Conservation (phyloP, 805 yeast species). For the Yamadazyma paraphyllophila region DNA sequence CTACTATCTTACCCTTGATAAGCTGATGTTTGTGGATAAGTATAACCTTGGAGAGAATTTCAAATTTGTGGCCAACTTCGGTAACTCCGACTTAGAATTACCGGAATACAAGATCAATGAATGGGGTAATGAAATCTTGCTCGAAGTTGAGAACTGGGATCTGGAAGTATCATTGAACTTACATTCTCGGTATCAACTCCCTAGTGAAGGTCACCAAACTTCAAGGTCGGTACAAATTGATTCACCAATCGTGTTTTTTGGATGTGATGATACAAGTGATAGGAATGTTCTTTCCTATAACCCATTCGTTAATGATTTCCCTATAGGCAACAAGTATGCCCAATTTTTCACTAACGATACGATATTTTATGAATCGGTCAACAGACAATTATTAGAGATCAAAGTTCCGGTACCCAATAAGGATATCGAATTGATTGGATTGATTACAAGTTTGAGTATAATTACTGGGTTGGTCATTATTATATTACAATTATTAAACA, state of each 20-base stretch:
- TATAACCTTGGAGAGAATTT: constrained; percentile 31
- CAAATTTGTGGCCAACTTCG: constrained; percentile 25
- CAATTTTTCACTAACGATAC: constrained; percentile 39
- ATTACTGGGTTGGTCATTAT: constrained; percentile 12
- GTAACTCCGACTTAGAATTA: constrained; percentile 36
- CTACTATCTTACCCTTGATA: constrained; percentile 30
- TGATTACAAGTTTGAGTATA: constrained; percentile 11
- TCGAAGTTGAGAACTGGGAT: constrained; percentile 21
- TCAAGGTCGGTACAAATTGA: constrained; percentile 9
- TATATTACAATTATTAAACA: constrained; percentile 10
- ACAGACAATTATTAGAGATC: background rate
- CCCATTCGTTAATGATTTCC: constrained; percentile 33
- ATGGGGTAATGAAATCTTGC: constrained; percentile 42
- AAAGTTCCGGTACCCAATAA: constrained; percentile 13
- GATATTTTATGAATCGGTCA: constrained; percentile 29
- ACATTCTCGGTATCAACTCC: constrained; percentile 42
- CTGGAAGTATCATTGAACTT: constrained; percentile 25
- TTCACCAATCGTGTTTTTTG: constrained; percentile 27
- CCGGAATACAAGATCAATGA: constrained; percentile 35
- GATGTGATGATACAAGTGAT: constrained; percentile 32
- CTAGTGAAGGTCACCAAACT: constrained; percentile 14
- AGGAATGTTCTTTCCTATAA: constrained; percentile 26
- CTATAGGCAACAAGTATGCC: constrained; percentile 31
- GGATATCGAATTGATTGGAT: constrained; percentile 11
- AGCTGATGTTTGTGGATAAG: constrained; percentile 36